phyloP scores from a whole-genome alignment of 2,329 filamentous ascomycete genomes.

The Dactylella cylindrospora region DNA sequence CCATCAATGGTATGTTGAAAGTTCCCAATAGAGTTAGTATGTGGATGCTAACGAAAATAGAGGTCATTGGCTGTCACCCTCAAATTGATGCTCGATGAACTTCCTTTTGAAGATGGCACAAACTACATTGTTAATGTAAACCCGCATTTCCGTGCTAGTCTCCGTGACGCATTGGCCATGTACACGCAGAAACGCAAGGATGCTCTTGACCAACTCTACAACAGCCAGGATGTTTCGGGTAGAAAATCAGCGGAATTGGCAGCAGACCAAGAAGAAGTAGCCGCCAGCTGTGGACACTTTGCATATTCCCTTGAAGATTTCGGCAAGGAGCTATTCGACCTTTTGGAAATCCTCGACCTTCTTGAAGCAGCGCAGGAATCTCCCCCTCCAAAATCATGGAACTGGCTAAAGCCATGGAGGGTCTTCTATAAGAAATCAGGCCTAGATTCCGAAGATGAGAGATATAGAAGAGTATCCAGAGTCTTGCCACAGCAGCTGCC shows the following conservation, averaged over 20 bases:
- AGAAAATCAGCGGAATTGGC: constrained; percentile 72
- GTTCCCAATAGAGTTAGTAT: constrained; percentile 2
- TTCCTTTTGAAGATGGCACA: constrained; percentile 73
- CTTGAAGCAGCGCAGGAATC: constrained; percentile 71
- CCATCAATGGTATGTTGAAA: constrained; percentile 71
- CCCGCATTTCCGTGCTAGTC: constrained; percentile 74
- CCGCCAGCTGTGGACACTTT: constrained; percentile 96
- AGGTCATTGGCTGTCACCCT: constrained; percentile 92
- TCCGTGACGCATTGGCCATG: constrained; percentile 75
- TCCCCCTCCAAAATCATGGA: constrained; percentile 68
- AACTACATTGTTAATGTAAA: constrained; percentile 72
- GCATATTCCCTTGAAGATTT: constrained; percentile 89
- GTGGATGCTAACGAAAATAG: constrained; percentile 51
- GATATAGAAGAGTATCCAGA: constrained; percentile 11
- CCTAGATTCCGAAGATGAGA: constrained; percentile 9
- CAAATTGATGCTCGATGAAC: constrained; percentile 81
- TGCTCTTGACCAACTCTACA: constrained; percentile 78
- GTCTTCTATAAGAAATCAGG: constrained; percentile 42
- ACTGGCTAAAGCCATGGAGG: constrained; percentile 82
- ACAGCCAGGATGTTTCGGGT: constrained; percentile 68
- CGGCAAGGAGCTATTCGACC: constrained; percentile 81
- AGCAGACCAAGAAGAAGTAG: constrained; percentile 94
- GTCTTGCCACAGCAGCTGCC: constrained; percentile 38
- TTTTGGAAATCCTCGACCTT: constrained; percentile 81
- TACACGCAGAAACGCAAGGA: constrained; percentile 75